These are phyloP conservation scores for Phalaenopsis hybrid DNA, from an alignment of 116 monocot genomes.

Conservation along the genomic window DNA sequence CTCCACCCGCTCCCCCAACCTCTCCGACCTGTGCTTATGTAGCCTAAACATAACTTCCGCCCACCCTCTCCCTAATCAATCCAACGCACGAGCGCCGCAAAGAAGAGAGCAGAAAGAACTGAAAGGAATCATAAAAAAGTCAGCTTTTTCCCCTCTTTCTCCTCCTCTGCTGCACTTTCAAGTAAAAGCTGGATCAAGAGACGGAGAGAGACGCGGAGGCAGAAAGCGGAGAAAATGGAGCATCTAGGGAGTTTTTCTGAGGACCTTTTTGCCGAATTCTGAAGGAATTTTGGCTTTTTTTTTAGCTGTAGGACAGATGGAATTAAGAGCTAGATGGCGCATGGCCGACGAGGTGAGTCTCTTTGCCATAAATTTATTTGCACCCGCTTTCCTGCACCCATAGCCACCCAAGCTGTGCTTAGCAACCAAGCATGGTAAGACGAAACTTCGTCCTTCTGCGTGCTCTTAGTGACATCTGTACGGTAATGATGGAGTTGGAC, in stretches of 20 bases:
- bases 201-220: not conserved
- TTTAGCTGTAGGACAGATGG: constrained; percentile 3
- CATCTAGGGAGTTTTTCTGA: not conserved
- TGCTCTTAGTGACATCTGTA: not conserved
- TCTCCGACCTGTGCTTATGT: constrained; percentile 57
- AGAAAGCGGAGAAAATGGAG: not conserved
- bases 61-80: constrained; percentile 12
- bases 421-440: not conserved
- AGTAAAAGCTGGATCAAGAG: not conserved
- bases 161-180: not conserved
- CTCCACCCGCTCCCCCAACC: constrained; percentile 53
- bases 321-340: not conserved
- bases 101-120: not conserved
- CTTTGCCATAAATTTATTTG: not conserved
- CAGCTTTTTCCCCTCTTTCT: not conserved
- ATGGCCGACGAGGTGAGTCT: too few relatives aligned
- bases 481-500: not conserved
- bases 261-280: not conserved
- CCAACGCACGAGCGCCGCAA: not conserved
- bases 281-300: constrained; percentile 1
- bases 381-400: not conserved
- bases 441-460: not conserved
- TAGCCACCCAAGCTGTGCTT: not conserved
- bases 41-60: constrained; percentile 50
- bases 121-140: not conserved